These are phyloP conservation scores for Tinospora cordifolia DNA, from an alignment of 164 flowering plant species.

Conservation along the genomic window DNA sequence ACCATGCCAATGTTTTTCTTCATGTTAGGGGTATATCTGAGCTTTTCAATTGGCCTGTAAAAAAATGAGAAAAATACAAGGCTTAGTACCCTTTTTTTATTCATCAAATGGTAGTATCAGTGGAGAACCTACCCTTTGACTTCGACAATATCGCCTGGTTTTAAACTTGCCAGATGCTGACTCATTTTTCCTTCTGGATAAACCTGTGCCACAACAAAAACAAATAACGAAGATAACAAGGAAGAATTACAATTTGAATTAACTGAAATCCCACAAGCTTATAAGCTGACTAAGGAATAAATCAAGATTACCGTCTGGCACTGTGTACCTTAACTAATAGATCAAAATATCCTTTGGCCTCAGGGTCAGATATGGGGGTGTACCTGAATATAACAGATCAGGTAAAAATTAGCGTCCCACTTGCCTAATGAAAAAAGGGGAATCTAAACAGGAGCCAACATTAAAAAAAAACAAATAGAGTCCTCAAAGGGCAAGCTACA, in stretches of 20 bases:
- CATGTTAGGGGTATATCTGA: slow-evolving; percentile 90
- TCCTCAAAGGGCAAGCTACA: too few relatives aligned
- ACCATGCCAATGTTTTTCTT: slow-evolving; percentile 98
- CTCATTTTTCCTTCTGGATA: slow-evolving; percentile 99
- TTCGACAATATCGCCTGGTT: slow-evolving; percentile 89
- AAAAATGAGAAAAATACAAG: slow-evolving; percentile 9
- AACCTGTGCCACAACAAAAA: slow-evolving; percentile 39
- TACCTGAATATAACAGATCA: slow-evolving; percentile 45
- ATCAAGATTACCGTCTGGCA: background rate
- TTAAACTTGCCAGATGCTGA: slow-evolving; percentile 78
- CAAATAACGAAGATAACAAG: background rate
- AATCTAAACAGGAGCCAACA: background rate
- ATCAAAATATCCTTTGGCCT: slow-evolving; percentile 85
- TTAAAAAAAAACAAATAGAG: too few relatives aligned
- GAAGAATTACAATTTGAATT: background rate
- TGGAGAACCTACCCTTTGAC: slow-evolving; percentile 75
- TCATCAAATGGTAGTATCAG: background rate
- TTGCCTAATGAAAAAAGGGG: background rate
- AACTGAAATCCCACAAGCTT: background rate
- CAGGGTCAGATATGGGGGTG: slow-evolving; percentile 97
- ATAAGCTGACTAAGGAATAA: slow-evolving; percentile 1
- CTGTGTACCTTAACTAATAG: slow-evolving; percentile 73
- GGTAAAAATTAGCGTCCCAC: slow-evolving; percentile 1
- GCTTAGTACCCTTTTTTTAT: background rate
- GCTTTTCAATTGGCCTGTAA: slow-evolving; percentile 95